A percentile compares a stretch with the other conserved stretches of the same genome.
Conservation (phyloP, 208 protist species). For the Acanthamoeba divionensis region DNA sequence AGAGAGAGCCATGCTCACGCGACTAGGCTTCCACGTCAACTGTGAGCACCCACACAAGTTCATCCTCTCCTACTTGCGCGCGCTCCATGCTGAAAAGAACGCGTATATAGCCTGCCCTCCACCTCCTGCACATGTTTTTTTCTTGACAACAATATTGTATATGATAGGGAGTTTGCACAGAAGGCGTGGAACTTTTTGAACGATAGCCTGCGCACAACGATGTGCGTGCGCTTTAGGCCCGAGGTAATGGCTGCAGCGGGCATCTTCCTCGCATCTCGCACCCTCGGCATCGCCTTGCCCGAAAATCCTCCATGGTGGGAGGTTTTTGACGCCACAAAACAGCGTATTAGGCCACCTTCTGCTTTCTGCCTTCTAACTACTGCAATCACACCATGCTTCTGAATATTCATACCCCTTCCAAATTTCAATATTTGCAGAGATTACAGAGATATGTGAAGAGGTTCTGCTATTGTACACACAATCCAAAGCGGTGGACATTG, state of each 20-base stretch:
- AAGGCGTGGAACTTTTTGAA: conserved; percentile 66
- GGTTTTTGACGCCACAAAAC: conserved; percentile 60
- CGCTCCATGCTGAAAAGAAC: not conserved
- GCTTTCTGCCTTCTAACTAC: not conserved
- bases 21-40: conserved; percentile 68
- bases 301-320: conserved; percentile 64
- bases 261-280: conserved; percentile 64
- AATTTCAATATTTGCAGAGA: not conserved
- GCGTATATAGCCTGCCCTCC: not conserved
- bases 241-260: conserved; percentile 64
- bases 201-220: conserved; percentile 62
- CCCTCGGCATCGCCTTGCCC: conserved; percentile 58
- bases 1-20: conserved; percentile 57
- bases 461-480: not conserved
- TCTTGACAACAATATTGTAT: not conserved
- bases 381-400: not conserved
- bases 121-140: not conserved
- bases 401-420: too few relatives aligned
- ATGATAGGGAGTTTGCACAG: conserved; percentile 43
- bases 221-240: conserved; percentile 55
- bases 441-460: conserved; percentile 17
- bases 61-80: conserved; percentile 64
- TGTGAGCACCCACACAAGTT: conserved; percentile 72
- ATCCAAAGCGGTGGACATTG: not conserved
- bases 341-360: conserved; percentile 40